Base-by-base conservation (phyloP, 768 basidiomycete genomes). In the Collybia nuda region DNA sequence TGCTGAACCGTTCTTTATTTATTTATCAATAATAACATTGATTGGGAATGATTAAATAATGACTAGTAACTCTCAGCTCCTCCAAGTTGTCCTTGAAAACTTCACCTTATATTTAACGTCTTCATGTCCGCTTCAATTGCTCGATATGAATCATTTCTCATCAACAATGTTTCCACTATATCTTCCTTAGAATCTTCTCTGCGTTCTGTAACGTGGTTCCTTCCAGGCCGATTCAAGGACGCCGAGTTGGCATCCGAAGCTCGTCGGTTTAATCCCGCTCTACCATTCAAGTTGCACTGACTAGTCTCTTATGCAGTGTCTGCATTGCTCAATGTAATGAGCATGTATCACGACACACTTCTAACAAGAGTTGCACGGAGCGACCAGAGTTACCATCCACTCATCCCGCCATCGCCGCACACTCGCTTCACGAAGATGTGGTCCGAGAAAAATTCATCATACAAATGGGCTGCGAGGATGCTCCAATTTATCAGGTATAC, bases 151-250 rank as follows among this genome's bases (percentile, higher is more conserved):
- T 69, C 79, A 22, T 90, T 93, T 61, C 77, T 97, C 52, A 72
- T 97, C 51, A 79, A 85, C 49, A 97, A 98, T 70, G 84, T 90
- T 19, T 84, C 86, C 1, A 85, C 90, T 18, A 90, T 98, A 44
- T 85, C 88, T 17, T 82, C 85, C n/a, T 71, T 98, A 58, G 96
- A 98, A 68, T 92, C 89, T 15, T 84, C 88, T 22, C 69, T 98
- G 56, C 78, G 93, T 56, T 94, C 93, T 35, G 71, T 98, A 51
- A 94, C 93, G 40, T 98, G 95, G 94, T 85, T 98, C 60, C 73
- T 98, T 39, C 96, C 96, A 39, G 95, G 95, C 53, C 81, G 94
- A 56, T 98, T 98, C 80, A 93, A 93, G 70, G 95, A 98, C 78
- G 93, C 94, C 40, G 95, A 98, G 67, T 75, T 98, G 44, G 94